Base-by-base conservation (phyloP, 1,284 basidiomycete genomes). In the Porodaedalea pini region DNA sequence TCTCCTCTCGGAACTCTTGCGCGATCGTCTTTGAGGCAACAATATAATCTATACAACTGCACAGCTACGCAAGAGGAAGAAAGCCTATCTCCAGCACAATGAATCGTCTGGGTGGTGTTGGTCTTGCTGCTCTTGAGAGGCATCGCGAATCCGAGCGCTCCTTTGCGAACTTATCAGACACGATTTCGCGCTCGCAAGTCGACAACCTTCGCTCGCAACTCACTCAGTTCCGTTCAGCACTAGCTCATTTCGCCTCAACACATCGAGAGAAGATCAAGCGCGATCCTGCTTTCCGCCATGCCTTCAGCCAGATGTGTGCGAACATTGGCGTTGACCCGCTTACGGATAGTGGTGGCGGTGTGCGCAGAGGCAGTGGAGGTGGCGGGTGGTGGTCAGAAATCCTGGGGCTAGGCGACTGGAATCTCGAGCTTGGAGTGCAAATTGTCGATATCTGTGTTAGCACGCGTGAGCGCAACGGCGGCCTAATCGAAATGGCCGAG, bases 261-360 rank as follows among this genome's bases (percentile, higher is more conserved):
- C 95, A 98, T 70, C 85, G 92, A 21, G 82, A 88, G 47, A 86
- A 90, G 58, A 98, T 99, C 68, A 81, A 85, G 58, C 79, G 79
- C 56, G 92, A 98, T 67, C 92, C 97, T 1, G 80, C 82, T 1
- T 96, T 99, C 69, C 81, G 96, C 2, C 89, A 90, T 76, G 89
- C 88, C 13, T 99, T 99, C 72, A 93, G 95, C 66, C 88, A 92
- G 60, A 98, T 99, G 94, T 99, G 97, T 69, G 83, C 89, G 1
- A 87, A 88, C 13, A 90, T 99, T 56, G 94, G 94, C 27, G 92
- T 99, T 17, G 97, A 99, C 70, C 96, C 97, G 0, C 81, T 99
- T 17, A 90, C 90, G 1, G 91, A 90, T 0, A 29, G 50, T 31
- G 40, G 36, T 10, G 44, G 27, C 27, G 36, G 52, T 21, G 49